Percentiles rank a stretch among this genome's conserved stretches.
Conservation (phyloP, 495 filamentous ascomycete genomes). For the Hypoxylon lienhwacheense region DNA sequence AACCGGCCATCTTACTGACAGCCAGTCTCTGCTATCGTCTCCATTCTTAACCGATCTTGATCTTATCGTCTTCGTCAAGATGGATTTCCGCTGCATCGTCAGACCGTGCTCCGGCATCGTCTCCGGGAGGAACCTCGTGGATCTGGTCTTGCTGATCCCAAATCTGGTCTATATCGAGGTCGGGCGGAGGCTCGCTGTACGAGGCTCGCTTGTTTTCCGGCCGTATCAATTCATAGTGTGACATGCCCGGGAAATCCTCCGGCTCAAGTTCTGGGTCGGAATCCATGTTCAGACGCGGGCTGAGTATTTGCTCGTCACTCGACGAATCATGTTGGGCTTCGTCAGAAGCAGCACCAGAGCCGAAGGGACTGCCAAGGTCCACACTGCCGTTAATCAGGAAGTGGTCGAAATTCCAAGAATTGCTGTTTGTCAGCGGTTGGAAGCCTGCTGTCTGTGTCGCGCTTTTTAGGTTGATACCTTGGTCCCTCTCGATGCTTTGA, state of each 20-base stretch:
- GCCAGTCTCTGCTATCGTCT: neutral
- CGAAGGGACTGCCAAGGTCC: slow-evolving; percentile 38
- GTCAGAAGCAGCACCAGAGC: slow-evolving; percentile 39
- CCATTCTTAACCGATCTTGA: slow-evolving; percentile 26
- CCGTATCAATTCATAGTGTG: slow-evolving; percentile 23
- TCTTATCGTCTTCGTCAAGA: slow-evolving; percentile 42
- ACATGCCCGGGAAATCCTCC: slow-evolving; percentile 32
- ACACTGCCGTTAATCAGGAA: slow-evolving; percentile 1
- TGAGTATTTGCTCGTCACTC: slow-evolving; percentile 34
- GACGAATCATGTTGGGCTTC: slow-evolving; percentile 45
- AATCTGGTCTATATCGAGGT: slow-evolving; percentile 26
- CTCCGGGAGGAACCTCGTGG: slow-evolving; percentile 42
- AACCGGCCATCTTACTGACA: neutral
- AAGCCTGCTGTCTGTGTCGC: slow-evolving; percentile 4
- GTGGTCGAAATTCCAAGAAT: slow-evolving; percentile 46
- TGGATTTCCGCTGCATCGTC: slow-evolving; percentile 53
- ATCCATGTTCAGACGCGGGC: slow-evolving; percentile 25
- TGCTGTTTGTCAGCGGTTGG: slow-evolving; percentile 22
- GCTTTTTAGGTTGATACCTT: slow-evolving; percentile 42
- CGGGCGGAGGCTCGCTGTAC: slow-evolving; percentile 21
- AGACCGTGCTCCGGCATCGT: slow-evolving; percentile 31
- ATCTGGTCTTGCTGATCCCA: slow-evolving; percentile 41
- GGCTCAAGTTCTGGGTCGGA: slow-evolving; percentile 30
- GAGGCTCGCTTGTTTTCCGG: slow-evolving; percentile 18
- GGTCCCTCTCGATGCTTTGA: slow-evolving; percentile 41